These are phyloP conservation scores for Narthecium ossifragum DNA, from an alignment of 106 monocot species.

Conservation along the genomic window DNA sequence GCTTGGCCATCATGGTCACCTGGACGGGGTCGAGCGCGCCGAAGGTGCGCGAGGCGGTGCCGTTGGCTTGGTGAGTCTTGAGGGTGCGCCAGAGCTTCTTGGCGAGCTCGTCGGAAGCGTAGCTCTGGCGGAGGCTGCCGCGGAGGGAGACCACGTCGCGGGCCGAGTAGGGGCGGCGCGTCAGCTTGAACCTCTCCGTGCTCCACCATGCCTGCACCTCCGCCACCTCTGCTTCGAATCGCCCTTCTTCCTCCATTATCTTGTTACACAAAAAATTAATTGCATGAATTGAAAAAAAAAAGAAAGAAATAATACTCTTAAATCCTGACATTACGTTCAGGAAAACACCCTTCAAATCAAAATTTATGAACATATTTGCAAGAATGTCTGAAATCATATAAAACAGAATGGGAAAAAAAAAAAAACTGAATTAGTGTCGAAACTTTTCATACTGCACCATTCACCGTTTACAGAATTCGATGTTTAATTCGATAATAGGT, in stretches of 20 bases:
- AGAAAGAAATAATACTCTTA: not conserved
- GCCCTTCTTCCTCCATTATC: slow-evolving; percentile 85
- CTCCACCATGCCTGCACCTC: slow-evolving; percentile 82
- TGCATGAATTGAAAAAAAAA: not conserved
- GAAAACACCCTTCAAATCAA: not conserved
- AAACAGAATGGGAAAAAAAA: too few relatives aligned
- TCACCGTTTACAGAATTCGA: too few relatives aligned
- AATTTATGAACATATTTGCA: not conserved
- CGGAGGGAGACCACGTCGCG: slow-evolving; percentile 81
- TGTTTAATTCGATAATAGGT: too few relatives aligned
- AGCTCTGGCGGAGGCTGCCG: slow-evolving; percentile 72
- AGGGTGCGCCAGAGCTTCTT: slow-evolving; percentile 88
- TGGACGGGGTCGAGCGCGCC: slow-evolving; percentile 95
- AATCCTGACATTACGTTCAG: not conserved
- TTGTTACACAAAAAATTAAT: slow-evolving; percentile 11
- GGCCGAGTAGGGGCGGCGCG: slow-evolving; percentile 72
- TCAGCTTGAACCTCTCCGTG: slow-evolving; percentile 68
- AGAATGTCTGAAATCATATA: not conserved
- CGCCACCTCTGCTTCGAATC: slow-evolving; percentile 82
- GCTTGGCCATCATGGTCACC: slow-evolving; percentile 88
- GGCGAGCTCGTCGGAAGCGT: slow-evolving; percentile 63
- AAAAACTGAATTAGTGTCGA: too few relatives aligned
- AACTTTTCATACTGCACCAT: too few relatives aligned
- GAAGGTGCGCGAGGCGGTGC: slow-evolving; percentile 88
- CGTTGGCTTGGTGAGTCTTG: slow-evolving; percentile 63